These are phyloP conservation scores for Tuber aestivum DNA, from an alignment of 495 filamentous ascomycete genomes.

Conservation along the genomic window DNA sequence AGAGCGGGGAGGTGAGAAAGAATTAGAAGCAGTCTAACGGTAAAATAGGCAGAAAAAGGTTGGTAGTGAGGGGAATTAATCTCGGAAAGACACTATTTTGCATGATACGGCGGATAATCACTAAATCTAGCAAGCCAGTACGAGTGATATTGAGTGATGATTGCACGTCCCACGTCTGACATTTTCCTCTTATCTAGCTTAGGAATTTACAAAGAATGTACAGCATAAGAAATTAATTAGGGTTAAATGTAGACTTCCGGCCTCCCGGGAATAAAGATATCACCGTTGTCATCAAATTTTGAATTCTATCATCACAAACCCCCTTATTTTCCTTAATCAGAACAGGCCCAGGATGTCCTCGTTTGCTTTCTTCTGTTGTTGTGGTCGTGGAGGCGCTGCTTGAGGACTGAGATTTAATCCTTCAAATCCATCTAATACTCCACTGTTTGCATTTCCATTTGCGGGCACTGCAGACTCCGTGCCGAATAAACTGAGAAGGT, in stretches of 20 bases:
- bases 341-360: constrained; percentile 90
- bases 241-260: background rate
- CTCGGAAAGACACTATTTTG: no score
- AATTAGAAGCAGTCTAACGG: no score
- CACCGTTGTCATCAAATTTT: background rate
- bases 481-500: constrained; percentile 82
- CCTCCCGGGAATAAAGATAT: background rate
- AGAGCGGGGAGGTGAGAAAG: no score
- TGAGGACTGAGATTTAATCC: constrained; percentile 65
- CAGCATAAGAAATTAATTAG: background rate
- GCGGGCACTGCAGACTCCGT: constrained; percentile 26
- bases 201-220: constrained; percentile 4
- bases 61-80: no score
- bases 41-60: no score
- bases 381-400: constrained; percentile 51
- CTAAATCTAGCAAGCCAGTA: background rate
- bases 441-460: constrained; percentile 58
- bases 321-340: constrained; percentile 3
- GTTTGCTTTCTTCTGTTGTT: constrained; percentile 59
- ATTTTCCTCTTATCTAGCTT: background rate
- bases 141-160: background rate
- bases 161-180: background rate
- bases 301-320: background rate
- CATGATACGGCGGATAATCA: no score
- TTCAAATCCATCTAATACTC: constrained; percentile 61